Conservation (phyloP, 768 basidiomycete genomes). For the Dioszegia hungarica region DNA sequence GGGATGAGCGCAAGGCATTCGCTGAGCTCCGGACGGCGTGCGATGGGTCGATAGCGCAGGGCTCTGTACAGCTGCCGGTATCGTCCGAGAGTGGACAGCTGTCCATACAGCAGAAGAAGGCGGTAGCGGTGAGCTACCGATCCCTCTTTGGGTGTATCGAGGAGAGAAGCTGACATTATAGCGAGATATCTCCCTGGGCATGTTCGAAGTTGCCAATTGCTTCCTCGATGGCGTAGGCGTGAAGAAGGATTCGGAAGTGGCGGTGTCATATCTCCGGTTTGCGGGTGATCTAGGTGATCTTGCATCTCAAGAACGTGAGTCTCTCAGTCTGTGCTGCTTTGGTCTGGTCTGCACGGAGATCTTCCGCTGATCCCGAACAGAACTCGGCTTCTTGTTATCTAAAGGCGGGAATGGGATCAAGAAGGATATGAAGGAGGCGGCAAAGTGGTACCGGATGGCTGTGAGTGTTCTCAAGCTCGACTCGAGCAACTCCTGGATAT, state of each 20-base stretch:
- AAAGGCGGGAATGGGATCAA: constrained; percentile 44
- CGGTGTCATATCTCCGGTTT: constrained; percentile 37
- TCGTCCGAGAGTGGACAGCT: constrained; percentile 19
- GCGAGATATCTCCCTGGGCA: constrained; percentile 40
- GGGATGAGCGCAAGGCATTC: constrained; percentile 41
- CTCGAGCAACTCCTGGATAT: no score
- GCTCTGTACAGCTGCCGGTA: constrained; percentile 21
- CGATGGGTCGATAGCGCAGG: constrained; percentile 29
- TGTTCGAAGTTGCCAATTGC: constrained; percentile 47
- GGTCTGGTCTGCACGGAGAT: no score
- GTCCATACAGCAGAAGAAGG: constrained; percentile 20
- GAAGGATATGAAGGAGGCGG: constrained; percentile 49
- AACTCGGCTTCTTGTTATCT: constrained; percentile 43
- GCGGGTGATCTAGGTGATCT: constrained; percentile 45
- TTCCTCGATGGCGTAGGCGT: constrained; percentile 45
- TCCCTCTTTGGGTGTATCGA: background rate
- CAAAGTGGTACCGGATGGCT: constrained; percentile 47
- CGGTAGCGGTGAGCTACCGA: constrained; percentile 32
- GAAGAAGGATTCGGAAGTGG: constrained; percentile 42
- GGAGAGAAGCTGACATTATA: constrained; percentile 2
- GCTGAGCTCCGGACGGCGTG: constrained; percentile 39
- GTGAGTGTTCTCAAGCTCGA: constrained; percentile 28
- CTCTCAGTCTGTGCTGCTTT: no score
- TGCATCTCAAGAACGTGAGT: constrained; percentile 46
- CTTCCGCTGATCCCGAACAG: constrained; percentile 15